phyloP scores from a whole-genome alignment of 345 rosid species.

The Mercurialis annua region DNA sequence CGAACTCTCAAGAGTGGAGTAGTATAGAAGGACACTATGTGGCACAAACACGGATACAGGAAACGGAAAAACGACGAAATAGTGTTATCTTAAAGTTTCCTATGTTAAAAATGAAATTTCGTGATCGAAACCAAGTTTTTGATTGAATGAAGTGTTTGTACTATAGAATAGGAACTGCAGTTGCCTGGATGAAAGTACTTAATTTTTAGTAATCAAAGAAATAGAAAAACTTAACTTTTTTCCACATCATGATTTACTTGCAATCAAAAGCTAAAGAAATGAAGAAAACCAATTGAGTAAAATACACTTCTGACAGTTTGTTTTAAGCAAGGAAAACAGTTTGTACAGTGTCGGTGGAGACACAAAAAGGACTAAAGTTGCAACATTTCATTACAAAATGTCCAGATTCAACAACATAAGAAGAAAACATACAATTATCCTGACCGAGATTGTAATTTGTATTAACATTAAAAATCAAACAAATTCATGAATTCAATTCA shows the following conservation, averaged over 20 bases:
- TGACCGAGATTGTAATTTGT: background rate
- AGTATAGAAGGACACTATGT: no score
- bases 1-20: background rate
- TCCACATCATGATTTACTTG: background rate
- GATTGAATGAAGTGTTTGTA: no score
- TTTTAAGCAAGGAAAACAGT: background rate
- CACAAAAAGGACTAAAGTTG: background rate
- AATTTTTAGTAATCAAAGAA: no score
- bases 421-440: background rate
- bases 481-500: background rate
- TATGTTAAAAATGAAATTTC: no score
- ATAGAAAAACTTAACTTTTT: no score
- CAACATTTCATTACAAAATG: background rate
- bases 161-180: no score
- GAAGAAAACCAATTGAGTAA: background rate
- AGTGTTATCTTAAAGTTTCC: no score
- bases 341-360: constrained; percentile 18
- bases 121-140: no score
- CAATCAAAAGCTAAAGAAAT: background rate
- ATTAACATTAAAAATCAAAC: constrained; percentile 4
- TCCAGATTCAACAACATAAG: constrained; percentile 6
- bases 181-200: no score
- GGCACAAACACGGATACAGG: no score
- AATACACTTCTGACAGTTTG: background rate
- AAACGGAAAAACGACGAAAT: no score